Evolutionary conservation across 257 asterid species (phyloP).

Genomic region (Solanum gandarillasii): DNA sequence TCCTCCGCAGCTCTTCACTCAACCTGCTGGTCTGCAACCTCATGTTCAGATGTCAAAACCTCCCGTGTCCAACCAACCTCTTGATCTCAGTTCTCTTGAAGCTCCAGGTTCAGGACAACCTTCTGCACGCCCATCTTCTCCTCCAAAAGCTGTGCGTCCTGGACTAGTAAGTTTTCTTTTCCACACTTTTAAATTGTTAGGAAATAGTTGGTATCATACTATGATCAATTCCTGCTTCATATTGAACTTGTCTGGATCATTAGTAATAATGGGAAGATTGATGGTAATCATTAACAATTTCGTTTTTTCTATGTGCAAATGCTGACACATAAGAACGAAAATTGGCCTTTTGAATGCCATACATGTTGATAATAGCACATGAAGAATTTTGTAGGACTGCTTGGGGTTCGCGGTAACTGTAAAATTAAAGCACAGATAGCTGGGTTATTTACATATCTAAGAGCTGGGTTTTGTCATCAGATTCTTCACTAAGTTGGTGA

Average conservation of each 20-base stretch:
- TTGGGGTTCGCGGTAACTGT: not conserved
- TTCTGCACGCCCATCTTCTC: constrained; percentile 59
- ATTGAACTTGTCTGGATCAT: not conserved
- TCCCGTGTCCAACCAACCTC: constrained; percentile 59
- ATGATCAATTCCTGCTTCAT: not conserved
- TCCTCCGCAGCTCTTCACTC: constrained; percentile 60
- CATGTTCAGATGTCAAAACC: constrained; percentile 28
- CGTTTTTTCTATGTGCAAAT: not conserved
- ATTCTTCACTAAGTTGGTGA: not conserved
- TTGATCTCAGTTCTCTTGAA: constrained; percentile 97
- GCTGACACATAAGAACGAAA: not conserved
- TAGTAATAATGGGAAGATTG: not conserved
- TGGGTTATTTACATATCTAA: not conserved
- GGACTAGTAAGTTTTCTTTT: constrained; percentile 59
- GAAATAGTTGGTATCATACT: not conserved
- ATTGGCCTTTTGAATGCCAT: not conserved
- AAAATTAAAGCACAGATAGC: not conserved
- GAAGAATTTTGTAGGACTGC: not conserved
- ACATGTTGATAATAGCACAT: not conserved
- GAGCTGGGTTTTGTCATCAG: not conserved
- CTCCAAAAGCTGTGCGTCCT: constrained; percentile 93
- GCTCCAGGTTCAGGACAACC: constrained; percentile 60
- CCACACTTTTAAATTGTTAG: not conserved
- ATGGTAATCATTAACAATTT: not conserved
- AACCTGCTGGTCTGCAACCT: constrained; percentile 33